Percentiles rank a stretch among this genome's conserved stretches.
Conservation (phyloP, 305 asterid genomes). For the Solanum hybrid region DNA sequence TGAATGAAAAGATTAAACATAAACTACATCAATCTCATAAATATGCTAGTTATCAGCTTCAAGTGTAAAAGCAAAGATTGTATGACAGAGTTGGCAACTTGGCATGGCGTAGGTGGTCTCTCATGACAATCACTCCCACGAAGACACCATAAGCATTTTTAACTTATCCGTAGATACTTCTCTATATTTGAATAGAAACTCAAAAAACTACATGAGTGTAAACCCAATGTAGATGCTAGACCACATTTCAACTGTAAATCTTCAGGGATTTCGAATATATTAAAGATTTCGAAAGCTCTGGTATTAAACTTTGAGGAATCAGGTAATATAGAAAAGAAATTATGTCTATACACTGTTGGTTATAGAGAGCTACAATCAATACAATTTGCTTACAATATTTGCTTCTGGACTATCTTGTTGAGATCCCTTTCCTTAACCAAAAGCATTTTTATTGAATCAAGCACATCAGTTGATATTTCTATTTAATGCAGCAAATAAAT, state of each 20-base stretch:
- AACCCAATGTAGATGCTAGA: background rate
- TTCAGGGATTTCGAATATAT: background rate
- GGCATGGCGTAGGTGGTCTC: background rate
- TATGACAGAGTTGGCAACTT: background rate
- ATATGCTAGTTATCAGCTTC: slow-evolving; percentile 1
- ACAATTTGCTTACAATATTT: background rate
- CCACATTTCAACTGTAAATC: background rate
- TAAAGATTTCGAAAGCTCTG: background rate
- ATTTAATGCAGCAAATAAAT: background rate
- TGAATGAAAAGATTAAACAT: background rate
- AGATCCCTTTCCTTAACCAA: background rate
- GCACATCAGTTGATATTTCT: background rate
- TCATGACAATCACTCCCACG: background rate
- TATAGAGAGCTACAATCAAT: background rate
- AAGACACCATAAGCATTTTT: background rate
- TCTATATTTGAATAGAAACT: background rate
- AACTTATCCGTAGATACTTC: background rate
- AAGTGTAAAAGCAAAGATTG: background rate
- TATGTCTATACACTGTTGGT: background rate
- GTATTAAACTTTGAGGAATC: background rate
- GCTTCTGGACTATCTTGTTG: background rate
- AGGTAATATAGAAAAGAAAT: background rate
- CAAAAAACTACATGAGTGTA: background rate
- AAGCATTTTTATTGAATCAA: background rate
- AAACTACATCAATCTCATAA: background rate